These are phyloP conservation scores for Cercospora sp. DNA, from an alignment of 2,329 filamentous ascomycete genomes.

Conservation along the genomic window DNA sequence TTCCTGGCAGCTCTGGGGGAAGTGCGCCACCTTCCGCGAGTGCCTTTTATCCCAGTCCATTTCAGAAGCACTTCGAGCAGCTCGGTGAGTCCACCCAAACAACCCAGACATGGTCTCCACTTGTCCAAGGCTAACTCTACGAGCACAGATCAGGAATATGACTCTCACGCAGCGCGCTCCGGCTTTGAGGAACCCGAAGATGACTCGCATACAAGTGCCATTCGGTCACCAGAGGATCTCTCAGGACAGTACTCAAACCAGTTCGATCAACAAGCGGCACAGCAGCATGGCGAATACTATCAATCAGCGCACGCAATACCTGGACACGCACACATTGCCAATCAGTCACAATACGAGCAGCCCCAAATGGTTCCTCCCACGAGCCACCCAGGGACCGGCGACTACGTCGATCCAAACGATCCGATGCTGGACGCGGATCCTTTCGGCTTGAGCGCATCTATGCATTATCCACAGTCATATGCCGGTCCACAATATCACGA, in stretches of 20 bases:
- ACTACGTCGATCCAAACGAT: constrained; percentile 68
- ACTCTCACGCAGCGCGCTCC: constrained; percentile 59
- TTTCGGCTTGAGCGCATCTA: constrained; percentile 88
- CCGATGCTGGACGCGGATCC: constrained; percentile 90
- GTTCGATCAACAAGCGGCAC: constrained; percentile 27
- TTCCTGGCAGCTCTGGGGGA: constrained; percentile 41
- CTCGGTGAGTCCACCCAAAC: constrained; percentile 75
- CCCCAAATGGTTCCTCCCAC: constrained; percentile 28
- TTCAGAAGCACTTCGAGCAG: constrained; percentile 93
- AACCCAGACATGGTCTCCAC: constrained; percentile 60
- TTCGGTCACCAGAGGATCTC: constrained; percentile 29
- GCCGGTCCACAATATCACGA: constrained; percentile 29
- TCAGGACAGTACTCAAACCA: constrained; percentile 35
- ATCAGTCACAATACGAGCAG: constrained; percentile 24
- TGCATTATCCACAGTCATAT: constrained; percentile 50
- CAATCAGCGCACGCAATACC: constrained; percentile 22
- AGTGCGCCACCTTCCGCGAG: constrained; percentile 41
- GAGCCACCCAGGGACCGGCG: constrained; percentile 23
- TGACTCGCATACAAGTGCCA: constrained; percentile 26
- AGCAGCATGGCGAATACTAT: constrained; percentile 34
- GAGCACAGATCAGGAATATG: constrained; percentile 92
- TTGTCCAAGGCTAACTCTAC: constrained; percentile 68
- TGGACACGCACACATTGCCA: constrained; percentile 18
- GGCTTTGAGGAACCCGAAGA: constrained; percentile 68
- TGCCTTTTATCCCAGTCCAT: constrained; percentile 78